Evolutionary conservation across 805 yeast species (phyloP), one percentile per base, ranked within the genome.

Genomic region (Diddensiella transvaalensis): DNA sequence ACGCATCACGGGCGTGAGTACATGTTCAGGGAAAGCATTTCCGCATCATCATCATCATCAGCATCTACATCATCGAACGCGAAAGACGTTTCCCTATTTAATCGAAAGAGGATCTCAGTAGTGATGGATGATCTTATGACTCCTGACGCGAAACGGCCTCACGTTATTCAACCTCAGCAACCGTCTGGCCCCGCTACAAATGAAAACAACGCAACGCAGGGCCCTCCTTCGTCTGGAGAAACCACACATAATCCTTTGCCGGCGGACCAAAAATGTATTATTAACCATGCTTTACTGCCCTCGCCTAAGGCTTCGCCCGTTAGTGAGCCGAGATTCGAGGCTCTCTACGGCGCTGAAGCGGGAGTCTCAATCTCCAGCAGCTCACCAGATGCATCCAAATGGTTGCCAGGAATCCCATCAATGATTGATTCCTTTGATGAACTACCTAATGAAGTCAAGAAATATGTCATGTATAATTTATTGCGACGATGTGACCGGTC

Each of bases 401-500:
- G 39, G 40, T 33, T 17, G 29, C 13, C 10, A 22, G 18, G 36
- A 11, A 40, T 64, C 30, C 64, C 67, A 5, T 22, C 40, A 3
- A 48, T 59, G 21, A 44, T 66, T 19, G 60, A 56, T 22, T 48
- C 64, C 15, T 70, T 69, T 48, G 68, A 66, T 41, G 51, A 52
- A 22, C 61, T 79, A 42, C 78, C 74, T 53, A 75, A 63, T 38
- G 69, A 60, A 47, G 75, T 75, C 59, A 77, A 69, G 52, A 75
- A 70, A 61, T 77, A 76, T 62, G 74, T 75, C 54, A 71, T 76
- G 22, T 79, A 71, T 64, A 73, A 73, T 51, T 63, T 87, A 40
- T 64, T 88, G 29, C 80, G 79, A 51, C 71, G 72, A 46, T 74
- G 82, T 38, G 79, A 81, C 56, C 71, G 93, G 44, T 62, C 76